phyloP scores from a whole-genome alignment of 1,284 basidiomycete genomes.

The Boletellus deceptivus region DNA sequence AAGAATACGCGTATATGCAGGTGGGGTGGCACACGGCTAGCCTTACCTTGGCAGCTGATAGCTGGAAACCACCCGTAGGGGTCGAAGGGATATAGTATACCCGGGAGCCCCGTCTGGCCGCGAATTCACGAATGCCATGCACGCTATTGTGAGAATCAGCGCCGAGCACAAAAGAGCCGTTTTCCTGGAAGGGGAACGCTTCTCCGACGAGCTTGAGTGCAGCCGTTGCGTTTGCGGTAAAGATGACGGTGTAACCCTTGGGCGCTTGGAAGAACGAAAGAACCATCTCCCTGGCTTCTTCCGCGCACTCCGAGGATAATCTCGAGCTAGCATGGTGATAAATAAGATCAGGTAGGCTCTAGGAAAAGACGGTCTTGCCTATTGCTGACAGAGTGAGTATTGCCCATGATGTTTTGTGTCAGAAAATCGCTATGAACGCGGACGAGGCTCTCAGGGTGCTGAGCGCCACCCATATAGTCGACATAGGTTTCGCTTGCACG shows the following conservation, averaged over 20 bases:
- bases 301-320: constrained; percentile 61
- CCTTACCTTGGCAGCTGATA: constrained; percentile 56
- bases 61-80: constrained; percentile 59
- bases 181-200: constrained; percentile 64
- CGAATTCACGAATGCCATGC: constrained; percentile 77
- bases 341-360: constrained; percentile 3
- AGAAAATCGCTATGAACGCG: constrained; percentile 67
- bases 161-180: constrained; percentile 60
- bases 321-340: constrained; percentile 50
- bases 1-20: constrained; percentile 21
- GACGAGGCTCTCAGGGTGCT: constrained; percentile 75
- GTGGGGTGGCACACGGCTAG: neutral
- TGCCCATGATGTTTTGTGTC: constrained; percentile 64
- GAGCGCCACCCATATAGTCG: constrained; percentile 78
- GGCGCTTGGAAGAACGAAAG: constrained; percentile 73
- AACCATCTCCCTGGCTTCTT: constrained; percentile 66
- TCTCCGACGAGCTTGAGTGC: constrained; percentile 81
- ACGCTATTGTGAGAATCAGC: constrained; percentile 82
- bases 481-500: constrained; percentile 67
- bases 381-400: constrained; percentile 78
- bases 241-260: constrained; percentile 74
- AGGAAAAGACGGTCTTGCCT: constrained; percentile 44
- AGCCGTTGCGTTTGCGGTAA: constrained; percentile 77
- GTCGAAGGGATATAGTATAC: constrained; percentile 67
- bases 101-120: constrained; percentile 49